Conservation (phyloP, 768 basidiomycete genomes). For the Suillus bovinus region DNA sequence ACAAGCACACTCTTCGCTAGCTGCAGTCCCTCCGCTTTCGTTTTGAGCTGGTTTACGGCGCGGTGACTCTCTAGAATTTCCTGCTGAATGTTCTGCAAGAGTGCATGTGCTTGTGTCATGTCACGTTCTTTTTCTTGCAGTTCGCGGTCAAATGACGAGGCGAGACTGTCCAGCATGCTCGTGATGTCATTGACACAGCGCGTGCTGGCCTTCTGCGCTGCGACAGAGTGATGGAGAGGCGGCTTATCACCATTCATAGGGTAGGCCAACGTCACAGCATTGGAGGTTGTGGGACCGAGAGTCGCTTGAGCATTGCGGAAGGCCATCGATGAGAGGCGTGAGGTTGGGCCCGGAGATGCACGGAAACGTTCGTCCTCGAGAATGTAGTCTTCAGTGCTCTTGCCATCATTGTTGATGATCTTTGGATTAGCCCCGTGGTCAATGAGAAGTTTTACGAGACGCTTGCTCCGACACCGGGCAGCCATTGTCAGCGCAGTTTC, state of each 20-base stretch:
- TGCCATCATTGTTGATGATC: constrained; percentile 90
- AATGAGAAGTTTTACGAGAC: constrained; percentile 91
- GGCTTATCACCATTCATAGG: constrained; percentile 61
- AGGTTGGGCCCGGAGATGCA: constrained; percentile 81
- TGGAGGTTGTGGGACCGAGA: constrained; percentile 34
- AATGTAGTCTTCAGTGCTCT: constrained; percentile 98
- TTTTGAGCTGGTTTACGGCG: constrained; percentile 65
- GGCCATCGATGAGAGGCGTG: constrained; percentile 66
- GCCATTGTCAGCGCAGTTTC: constrained; percentile 98
- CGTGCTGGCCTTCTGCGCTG: constrained; percentile 84
- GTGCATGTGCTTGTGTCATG: constrained; percentile 83
- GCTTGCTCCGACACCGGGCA: constrained; percentile 92
- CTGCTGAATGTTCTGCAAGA: constrained; percentile 82
- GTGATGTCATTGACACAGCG: constrained; percentile 84
- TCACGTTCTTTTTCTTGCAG: constrained; percentile 90
- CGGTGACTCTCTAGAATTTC: constrained; percentile 88
- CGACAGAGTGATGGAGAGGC: constrained; percentile 80
- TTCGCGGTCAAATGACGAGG: constrained; percentile 89
- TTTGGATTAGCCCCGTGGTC: constrained; percentile 98
- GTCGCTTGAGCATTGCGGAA: constrained; percentile 71
- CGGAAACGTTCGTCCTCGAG: constrained; percentile 97
- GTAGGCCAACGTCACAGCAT: constrained; percentile 30
- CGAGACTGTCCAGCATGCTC: constrained; percentile 83
- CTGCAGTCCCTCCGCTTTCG: constrained; percentile 65
- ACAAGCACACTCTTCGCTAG: constrained; percentile 59